Evolutionary conservation across 1,284 basidiomycete genomes (phyloP).

Genomic region (Ustilago trichophora): DNA sequence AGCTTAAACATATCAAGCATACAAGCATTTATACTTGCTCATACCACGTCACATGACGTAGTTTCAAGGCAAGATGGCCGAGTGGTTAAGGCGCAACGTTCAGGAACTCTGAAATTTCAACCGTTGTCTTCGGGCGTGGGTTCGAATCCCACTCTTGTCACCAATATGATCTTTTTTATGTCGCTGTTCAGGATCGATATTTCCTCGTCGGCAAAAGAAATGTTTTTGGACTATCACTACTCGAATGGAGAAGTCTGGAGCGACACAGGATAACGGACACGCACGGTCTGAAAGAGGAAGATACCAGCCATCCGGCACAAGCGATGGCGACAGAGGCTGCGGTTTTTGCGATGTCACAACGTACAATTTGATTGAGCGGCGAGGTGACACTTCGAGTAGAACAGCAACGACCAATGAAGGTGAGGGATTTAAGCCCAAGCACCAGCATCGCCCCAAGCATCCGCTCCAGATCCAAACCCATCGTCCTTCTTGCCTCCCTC

Average conservation of each 20-base stretch:
- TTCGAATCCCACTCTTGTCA: slow-evolving; percentile 67
- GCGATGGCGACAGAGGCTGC: no score
- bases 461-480: slow-evolving; percentile 19
- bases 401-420: no score
- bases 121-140: slow-evolving; percentile 64
- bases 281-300: no score
- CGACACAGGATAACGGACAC: no score
- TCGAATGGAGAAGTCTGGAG: no score
- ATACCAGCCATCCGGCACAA: no score
- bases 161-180: slow-evolving; percentile 8
- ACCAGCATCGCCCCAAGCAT: slow-evolving; percentile 28
- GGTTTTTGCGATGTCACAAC: no score
- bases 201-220: no score
- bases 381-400: no score
- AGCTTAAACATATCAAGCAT: not conserved
- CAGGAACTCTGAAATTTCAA: slow-evolving; percentile 29
- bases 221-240: slow-evolving; percentile 1
- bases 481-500: slow-evolving; percentile 1
- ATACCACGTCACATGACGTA: no score
- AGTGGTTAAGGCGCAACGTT: slow-evolving; percentile 66
- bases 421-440: slow-evolving; percentile 33
- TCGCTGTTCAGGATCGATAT: slow-evolving; percentile 7
- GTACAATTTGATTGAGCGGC: no score
- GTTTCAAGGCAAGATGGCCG: slow-evolving; percentile 63
- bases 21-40: no score